Evolutionary conservation across 2,329 filamentous ascomycete genomes (phyloP), one percentile per base, ranked within the genome.

Genomic region (Aspergillus sp.): DNA sequence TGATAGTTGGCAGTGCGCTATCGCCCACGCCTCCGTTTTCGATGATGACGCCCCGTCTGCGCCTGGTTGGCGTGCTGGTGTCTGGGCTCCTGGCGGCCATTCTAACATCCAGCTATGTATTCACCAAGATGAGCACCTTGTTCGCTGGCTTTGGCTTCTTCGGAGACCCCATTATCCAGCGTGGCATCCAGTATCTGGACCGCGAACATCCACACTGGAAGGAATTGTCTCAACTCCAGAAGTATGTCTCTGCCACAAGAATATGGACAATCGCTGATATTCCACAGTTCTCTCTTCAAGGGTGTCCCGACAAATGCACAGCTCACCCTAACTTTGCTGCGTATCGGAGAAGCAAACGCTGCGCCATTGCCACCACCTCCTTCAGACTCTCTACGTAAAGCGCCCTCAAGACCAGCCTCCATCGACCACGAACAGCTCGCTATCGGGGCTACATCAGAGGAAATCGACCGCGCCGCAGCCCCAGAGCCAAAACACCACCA

Each of bases 221-320:
- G 67, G 90, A 88, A 65, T 78, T 91, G 6, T 79, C 93, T n/a
- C 87, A 92, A 66, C 75, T 91, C 11, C 83, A 88, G 60, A 91
- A 91, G 70, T 73, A 66, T 52, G 64, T 49, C 4, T 3, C n/a
- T n/a, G 3, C 7, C 17, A 12, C 45, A 54, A 37, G 63, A 71
- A 31, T 2, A 12, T 44, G 4, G 21, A 23, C 55, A 74, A 55
- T 14, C 35, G 43, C 15, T 11, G n/a, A 23, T 3, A 43, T 23
- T 14, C 5, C 14, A n/a, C 53, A 80, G 78, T 59, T 91, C 89
- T 0, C 73, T 95, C 1, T 83, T 96, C 53, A 90, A 89, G 68
- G 90, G 90, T 2, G 87, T 95, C 0, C 91, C 91, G 0, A 96
- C 90, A 1, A 95, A 96, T 67, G 90, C 90, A 2, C 91, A 96